phyloP scores from a whole-genome alignment of 495 filamentous ascomycete genomes.

The Hyaloscypha hepaticicola region DNA sequence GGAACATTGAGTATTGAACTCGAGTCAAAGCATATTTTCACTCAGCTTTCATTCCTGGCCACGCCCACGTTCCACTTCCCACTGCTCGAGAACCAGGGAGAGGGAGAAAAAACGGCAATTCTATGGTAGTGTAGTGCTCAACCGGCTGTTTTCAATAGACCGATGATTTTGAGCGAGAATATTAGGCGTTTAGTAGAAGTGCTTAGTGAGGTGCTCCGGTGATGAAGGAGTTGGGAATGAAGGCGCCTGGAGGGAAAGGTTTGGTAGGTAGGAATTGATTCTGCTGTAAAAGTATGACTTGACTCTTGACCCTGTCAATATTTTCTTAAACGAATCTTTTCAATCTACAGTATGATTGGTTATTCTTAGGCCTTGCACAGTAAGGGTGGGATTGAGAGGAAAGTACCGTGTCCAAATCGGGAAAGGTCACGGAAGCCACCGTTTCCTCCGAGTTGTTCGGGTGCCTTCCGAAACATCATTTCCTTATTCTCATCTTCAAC shows the following conservation, averaged over 20 bases:
- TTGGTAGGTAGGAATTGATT: neutral
- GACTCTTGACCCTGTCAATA: too few species aligned
- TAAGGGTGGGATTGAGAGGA: too few species aligned
- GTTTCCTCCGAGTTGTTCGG: too few species aligned
- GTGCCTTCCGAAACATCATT: neutral
- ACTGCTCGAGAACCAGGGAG: neutral
- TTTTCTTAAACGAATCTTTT: too few species aligned
- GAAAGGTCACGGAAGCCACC: neutral
- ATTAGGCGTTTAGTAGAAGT: conserved; percentile 9
- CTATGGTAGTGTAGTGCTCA: conserved; percentile 18
- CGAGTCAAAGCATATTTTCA: conserved; percentile 20
- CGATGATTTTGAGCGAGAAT: conserved; percentile 7
- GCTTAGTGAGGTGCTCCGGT: conserved; percentile 18
- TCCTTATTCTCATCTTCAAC: neutral
- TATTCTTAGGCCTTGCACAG: too few species aligned
- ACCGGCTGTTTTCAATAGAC: conserved; percentile 20
- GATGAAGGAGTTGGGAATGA: conserved; percentile 14
- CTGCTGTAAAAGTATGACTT: too few species aligned
- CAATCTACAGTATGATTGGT: too few species aligned
- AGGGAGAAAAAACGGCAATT: conserved; percentile 4
- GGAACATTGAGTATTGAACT: conserved; percentile 15
- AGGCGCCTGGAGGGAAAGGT: conserved; percentile 6
- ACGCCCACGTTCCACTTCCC: conserved; percentile 14
- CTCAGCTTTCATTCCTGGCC: conserved; percentile 19
- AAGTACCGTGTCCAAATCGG: neutral